Conservation (phyloP, 768 basidiomycete species). For the Terana coerulea region DNA sequence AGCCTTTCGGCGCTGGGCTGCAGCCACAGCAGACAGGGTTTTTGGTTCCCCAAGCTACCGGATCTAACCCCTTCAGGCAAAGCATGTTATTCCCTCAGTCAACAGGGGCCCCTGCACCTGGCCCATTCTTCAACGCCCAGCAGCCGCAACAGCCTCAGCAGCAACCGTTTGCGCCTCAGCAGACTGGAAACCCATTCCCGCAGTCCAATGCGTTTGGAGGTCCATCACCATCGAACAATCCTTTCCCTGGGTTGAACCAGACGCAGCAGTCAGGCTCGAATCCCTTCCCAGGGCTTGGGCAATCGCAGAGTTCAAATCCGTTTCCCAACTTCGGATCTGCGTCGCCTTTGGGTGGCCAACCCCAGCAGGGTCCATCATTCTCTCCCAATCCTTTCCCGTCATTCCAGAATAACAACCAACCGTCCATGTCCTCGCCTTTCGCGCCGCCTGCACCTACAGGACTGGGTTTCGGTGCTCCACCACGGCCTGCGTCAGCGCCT, state of each 20-base stretch:
- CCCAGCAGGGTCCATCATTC: not conserved
- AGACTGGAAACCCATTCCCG: constrained; percentile 16
- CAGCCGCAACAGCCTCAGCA: constrained; percentile 4
- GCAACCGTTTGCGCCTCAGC: not conserved
- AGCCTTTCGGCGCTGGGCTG: constrained; percentile 18
- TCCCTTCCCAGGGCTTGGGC: constrained; percentile 15
- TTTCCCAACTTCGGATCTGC: constrained; percentile 16
- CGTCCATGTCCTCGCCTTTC: constrained; percentile 10
- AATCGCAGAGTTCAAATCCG: constrained; percentile 56
- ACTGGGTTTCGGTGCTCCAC: constrained; percentile 29
- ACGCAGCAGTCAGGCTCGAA: constrained; percentile 33
- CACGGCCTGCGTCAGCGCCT: constrained; percentile 73
- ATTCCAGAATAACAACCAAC: constrained; percentile 1
- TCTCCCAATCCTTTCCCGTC: constrained; percentile 13
- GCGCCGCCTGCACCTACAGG: constrained; percentile 21
- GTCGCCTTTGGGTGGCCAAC: constrained; percentile 14
- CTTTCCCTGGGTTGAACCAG: constrained; percentile 23
- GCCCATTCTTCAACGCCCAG: constrained; percentile 11
- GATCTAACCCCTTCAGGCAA: constrained; percentile 50
- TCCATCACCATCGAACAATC: constrained; percentile 9
- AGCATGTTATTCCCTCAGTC: constrained; percentile 40
- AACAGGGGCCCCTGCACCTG: constrained; percentile 22
- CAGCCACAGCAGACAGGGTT: constrained; percentile 35
- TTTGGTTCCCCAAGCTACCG: constrained; percentile 51
- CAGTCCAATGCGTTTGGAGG: constrained; percentile 1